Evolutionary conservation across 2,329 filamentous ascomycete species (phyloP).

Genomic region (Raffaelea deltoideospora): DNA sequence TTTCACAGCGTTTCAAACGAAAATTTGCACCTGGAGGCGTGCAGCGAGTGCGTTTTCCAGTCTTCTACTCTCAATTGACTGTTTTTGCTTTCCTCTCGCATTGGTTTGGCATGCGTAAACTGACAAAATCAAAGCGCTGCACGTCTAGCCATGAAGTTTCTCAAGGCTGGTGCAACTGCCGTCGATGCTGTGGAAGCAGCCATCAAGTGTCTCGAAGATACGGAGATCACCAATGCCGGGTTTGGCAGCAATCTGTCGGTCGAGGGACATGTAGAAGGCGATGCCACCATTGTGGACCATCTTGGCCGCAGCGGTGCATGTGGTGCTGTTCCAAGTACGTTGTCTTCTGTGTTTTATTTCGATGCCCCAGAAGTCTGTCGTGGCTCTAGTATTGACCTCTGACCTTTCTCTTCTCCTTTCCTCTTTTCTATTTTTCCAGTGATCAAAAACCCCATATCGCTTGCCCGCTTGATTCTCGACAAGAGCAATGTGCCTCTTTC

Average conservation of each 20-base stretch:
- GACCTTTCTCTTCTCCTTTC: background rate
- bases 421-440: too few species aligned
- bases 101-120: background rate
- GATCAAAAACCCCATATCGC: conserved; percentile 80
- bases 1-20: conserved; percentile 87
- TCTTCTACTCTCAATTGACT: background rate
- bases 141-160: conserved; percentile 65
- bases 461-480: conserved; percentile 73
- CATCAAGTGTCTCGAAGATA: conserved; percentile 76
- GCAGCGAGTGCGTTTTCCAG: conserved; percentile 59
- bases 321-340: conserved; percentile 76
- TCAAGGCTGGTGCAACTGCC: conserved; percentile 65
- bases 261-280: conserved; percentile 83
- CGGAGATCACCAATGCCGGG: conserved; percentile 91
- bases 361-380: too few species aligned
- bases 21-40: conserved; percentile 66
- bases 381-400: background rate
- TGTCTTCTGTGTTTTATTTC: background rate
- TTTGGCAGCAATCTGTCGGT: conserved; percentile 91
- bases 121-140: conserved; percentile 47
- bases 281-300: conserved; percentile 87
- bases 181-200: conserved; percentile 83
- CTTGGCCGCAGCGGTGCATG: conserved; percentile 82
- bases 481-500: conserved; percentile 62
- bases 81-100: background rate